Percentiles rank a stretch among this genome's conserved stretches.
These are phyloP conservation scores for Phoma sp. DNA, from an alignment of 2,329 filamentous ascomycete species.

Conservation along the genomic window DNA sequence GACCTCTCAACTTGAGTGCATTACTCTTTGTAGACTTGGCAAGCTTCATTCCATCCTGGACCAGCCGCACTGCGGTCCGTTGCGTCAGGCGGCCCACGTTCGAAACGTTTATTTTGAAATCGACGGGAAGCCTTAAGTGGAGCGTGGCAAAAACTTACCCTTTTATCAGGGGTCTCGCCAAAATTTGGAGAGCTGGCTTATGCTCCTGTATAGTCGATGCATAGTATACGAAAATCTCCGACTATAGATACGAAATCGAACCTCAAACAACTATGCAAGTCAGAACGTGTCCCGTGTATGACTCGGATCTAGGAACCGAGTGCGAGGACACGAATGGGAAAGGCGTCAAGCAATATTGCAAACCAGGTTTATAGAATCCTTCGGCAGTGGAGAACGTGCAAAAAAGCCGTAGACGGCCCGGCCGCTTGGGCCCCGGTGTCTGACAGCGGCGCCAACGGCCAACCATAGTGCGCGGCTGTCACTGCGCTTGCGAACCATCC, in stretches of 20 bases:
- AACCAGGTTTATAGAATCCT: slow-evolving; percentile 2
- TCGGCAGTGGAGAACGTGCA: not conserved
- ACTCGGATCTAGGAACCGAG: not conserved
- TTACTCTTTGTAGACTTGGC: not conserved
- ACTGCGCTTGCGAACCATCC: not conserved
- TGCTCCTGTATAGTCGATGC: too few species aligned
- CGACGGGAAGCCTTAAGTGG: too few species aligned
- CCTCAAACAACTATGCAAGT: not conserved
- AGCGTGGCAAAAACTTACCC: not conserved
- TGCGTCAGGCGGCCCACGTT: slow-evolving; percentile 1
- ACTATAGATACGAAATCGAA: too few species aligned
- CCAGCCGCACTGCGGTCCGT: slow-evolving; percentile 3
- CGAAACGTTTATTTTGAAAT: slow-evolving; percentile 4
- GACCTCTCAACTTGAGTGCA: not conserved
- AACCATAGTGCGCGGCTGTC: not conserved
- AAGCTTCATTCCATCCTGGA: not conserved
- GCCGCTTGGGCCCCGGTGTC: not conserved
- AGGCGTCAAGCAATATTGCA: not conserved
- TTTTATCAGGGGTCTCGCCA: too few species aligned
- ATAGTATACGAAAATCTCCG: too few species aligned
- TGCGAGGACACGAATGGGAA: not conserved
- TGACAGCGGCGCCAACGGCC: slow-evolving; percentile 4
- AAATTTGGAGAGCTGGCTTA: too few species aligned
- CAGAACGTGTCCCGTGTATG: not conserved
- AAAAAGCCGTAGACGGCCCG: slow-evolving; percentile 4